A percentile compares a stretch with the other conserved stretches of the same genome.
phyloP scores from a whole-genome alignment of 2,329 filamentous ascomycete genomes.

The Periglandula ipomoeae region DNA sequence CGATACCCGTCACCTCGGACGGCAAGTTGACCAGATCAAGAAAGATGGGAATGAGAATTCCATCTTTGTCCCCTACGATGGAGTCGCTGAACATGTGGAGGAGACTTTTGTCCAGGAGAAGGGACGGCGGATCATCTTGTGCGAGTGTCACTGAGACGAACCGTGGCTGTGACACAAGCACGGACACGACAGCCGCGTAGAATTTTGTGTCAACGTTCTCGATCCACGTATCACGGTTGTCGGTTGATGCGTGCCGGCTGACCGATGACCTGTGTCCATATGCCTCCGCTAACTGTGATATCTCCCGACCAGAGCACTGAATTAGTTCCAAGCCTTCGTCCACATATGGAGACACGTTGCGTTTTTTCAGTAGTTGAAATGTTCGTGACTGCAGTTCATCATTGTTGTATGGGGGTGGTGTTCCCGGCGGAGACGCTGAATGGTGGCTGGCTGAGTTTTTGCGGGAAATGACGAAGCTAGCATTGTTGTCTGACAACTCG shows the following conservation, averaged over 20 bases:
- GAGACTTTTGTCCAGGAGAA: slow-evolving; percentile 62
- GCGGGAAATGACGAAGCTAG: slow-evolving; percentile 52
- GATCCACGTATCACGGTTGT: slow-evolving; percentile 38
- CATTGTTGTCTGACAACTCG: slow-evolving; percentile 65
- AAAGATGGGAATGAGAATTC: slow-evolving; percentile 74
- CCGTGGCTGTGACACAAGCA: slow-evolving; percentile 50
- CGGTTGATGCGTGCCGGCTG: slow-evolving; percentile 26
- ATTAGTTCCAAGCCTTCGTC: slow-evolving; percentile 62
- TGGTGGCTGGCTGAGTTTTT: slow-evolving; percentile 18
- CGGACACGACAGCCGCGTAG: slow-evolving; percentile 53
- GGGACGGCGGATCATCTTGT: slow-evolving; percentile 62
- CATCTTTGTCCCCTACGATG: slow-evolving; percentile 65
- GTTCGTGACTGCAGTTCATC: slow-evolving; percentile 75
- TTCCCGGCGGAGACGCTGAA: slow-evolving; percentile 45
- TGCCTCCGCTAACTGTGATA: slow-evolving; percentile 28
- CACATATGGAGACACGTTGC: slow-evolving; percentile 64
- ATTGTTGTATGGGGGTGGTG: slow-evolving; percentile 68
- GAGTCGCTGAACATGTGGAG: slow-evolving; percentile 60
- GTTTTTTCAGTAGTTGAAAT: slow-evolving; percentile 71
- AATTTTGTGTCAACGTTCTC: slow-evolving; percentile 54
- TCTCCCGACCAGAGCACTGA: slow-evolving; percentile 65
- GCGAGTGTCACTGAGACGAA: slow-evolving; percentile 70
- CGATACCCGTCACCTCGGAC: slow-evolving; percentile 84
- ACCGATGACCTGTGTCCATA: slow-evolving; percentile 28
- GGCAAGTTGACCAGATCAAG: slow-evolving; percentile 75